Percentiles rank a stretch among this genome's conserved stretches.
Conservation (phyloP, 139 green algal species). For the Pleodorina starrii region DNA sequence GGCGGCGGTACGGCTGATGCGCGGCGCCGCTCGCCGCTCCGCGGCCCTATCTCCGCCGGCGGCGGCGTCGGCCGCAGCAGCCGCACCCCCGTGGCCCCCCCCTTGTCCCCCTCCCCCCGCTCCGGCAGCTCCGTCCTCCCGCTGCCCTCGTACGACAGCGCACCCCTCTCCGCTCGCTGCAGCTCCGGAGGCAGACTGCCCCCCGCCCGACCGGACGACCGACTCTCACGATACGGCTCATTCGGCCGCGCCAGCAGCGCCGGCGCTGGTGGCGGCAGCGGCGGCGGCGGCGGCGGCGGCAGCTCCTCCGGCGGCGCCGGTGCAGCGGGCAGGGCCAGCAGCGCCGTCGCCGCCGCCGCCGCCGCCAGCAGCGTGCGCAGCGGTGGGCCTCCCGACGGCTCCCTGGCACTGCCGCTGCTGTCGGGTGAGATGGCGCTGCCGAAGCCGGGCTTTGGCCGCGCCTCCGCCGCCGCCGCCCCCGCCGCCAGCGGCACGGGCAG, state of each 20-base stretch:
- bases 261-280: not conserved
- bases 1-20: not conserved
- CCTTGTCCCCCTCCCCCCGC: not conserved
- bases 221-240: conserved; percentile 43
- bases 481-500: not conserved
- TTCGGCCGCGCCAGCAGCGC: conserved; percentile 12
- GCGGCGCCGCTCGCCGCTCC: not conserved
- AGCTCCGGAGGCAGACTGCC: not conserved
- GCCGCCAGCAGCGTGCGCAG: no score
- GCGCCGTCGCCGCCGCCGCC: not conserved
- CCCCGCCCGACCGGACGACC: conserved; percentile 26
- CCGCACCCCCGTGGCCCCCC: not conserved
- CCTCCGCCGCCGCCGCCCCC: no score
- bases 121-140: not conserved
- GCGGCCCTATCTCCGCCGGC: not conserved
- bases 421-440: not conserved
- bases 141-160: not conserved
- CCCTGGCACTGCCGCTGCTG: not conserved
- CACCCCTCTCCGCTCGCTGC: not conserved
- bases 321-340: not conserved
- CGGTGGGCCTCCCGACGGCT: not conserved
- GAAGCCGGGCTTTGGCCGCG: conserved; percentile 6
- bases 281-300: not conserved
- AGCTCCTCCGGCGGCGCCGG: not conserved
- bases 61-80: not conserved